phyloP scores from a whole-genome alignment of 305 asterid species.

The Andrographis paniculata region DNA sequence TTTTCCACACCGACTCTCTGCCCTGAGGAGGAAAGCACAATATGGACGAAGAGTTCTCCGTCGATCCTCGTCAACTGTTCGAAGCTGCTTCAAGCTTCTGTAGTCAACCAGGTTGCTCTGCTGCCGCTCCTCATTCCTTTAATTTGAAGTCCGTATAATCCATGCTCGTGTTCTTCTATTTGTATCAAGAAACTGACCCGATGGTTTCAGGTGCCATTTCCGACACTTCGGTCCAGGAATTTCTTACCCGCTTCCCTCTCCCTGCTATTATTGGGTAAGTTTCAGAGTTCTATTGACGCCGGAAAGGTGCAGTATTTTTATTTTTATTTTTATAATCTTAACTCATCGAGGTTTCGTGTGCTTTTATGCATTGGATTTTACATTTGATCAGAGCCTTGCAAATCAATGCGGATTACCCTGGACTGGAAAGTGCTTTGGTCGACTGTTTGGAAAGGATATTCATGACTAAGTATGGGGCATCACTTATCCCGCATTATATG shows the following conservation, averaged over 20 bases:
- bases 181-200: background rate
- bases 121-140: conserved; percentile 1
- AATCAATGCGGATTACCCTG: conserved; percentile 61
- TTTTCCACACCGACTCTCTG: conserved; percentile 18
- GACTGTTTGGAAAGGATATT: conserved; percentile 73
- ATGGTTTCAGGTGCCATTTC: conserved; percentile 51
- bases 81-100: conserved; percentile 69
- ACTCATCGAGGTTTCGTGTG: conserved; percentile 10
- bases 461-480: conserved; percentile 77
- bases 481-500: conserved; percentile 88
- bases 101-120: conserved; percentile 42
- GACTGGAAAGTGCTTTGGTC: conserved; percentile 65
- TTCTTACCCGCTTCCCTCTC: conserved; percentile 73
- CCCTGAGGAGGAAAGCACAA: too few relatives aligned
- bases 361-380: conserved; percentile 1
- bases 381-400: conserved; percentile 61
- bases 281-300: too few relatives aligned
- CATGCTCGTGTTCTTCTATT: conserved; percentile 1
- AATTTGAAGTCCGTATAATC: background rate
- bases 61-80: conserved; percentile 58
- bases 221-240: conserved; percentile 62
- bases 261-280: conserved; percentile 69
- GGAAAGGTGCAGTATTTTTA: too few relatives aligned
- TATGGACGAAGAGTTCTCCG: conserved; percentile 75
- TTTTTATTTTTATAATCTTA: background rate